Percentiles rank a stretch among this genome's conserved stretches.
These are phyloP conservation scores for Macrophomina pseudophaseolina DNA, from an alignment of 2,329 filamentous ascomycete genomes.

Conservation along the genomic window DNA sequence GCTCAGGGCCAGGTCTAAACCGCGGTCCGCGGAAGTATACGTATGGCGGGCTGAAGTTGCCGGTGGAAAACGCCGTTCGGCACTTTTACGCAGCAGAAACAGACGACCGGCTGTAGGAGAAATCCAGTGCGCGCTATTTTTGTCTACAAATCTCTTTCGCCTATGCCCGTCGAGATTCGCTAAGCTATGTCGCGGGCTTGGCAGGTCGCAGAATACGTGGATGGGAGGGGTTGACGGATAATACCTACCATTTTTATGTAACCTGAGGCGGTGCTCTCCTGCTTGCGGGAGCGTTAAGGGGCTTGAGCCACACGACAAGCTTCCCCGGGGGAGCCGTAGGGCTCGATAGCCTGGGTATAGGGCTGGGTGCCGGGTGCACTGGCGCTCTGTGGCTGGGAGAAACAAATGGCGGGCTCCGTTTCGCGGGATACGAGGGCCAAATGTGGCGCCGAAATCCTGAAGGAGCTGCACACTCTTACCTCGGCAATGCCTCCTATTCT, in stretches of 20 bases:
- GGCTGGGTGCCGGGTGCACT: slow-evolving; percentile 17
- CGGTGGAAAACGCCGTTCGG: slow-evolving; percentile 10
- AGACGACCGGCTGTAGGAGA: not conserved
- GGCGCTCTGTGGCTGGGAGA: slow-evolving; percentile 15
- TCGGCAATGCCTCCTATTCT: slow-evolving; percentile 1
- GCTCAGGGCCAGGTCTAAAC: not conserved
- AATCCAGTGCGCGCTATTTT: slow-evolving; percentile 9
- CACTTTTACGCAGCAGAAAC: slow-evolving; percentile 12
- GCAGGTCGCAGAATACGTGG: slow-evolving; percentile 19
- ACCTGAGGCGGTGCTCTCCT: slow-evolving; percentile 12
- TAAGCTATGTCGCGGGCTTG: slow-evolving; percentile 8
- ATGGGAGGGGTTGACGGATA: not conserved
- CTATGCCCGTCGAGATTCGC: not conserved
- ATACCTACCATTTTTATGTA: slow-evolving; percentile 19
- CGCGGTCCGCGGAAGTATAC: not conserved
- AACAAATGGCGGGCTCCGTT: slow-evolving; percentile 13
- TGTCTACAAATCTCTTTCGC: not conserved
- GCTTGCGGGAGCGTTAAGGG: slow-evolving; percentile 7
- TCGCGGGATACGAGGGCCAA: slow-evolving; percentile 1
- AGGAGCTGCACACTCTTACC: not conserved
- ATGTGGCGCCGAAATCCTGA: slow-evolving; percentile 5
- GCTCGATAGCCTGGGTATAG: slow-evolving; percentile 4
- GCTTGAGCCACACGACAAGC: slow-evolving; percentile 22
- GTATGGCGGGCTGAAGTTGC: not conserved
- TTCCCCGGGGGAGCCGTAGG: not conserved